Evolutionary conservation across 371 early-diverging fungal genomes (phyloP).

Genomic region (Syncephalastrum racemosum): DNA sequence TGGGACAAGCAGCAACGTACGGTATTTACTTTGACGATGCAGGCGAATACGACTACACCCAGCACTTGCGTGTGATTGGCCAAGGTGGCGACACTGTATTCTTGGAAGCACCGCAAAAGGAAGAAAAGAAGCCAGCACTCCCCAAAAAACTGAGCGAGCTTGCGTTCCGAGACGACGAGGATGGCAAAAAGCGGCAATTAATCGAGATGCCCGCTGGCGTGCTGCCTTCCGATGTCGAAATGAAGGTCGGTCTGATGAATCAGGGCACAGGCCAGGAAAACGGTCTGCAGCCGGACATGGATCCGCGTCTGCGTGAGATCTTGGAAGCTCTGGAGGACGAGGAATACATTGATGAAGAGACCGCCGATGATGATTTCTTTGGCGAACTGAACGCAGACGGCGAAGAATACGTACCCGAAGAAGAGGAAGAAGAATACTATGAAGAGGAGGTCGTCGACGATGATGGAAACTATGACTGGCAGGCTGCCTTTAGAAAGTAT

Average conservation of each 20-base stretch:
- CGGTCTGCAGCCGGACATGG: slow-evolving; percentile 80
- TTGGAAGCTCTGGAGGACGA: slow-evolving; percentile 93
- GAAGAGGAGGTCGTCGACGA: slow-evolving; percentile 56
- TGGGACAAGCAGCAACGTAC: slow-evolving; percentile 76
- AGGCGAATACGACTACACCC: slow-evolving; percentile 85
- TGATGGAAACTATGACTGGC: slow-evolving; percentile 57
- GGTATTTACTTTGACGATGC: slow-evolving; percentile 89
- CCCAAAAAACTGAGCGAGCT: slow-evolving; percentile 24
- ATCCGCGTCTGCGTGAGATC: slow-evolving; percentile 79
- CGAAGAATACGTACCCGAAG: slow-evolving; percentile 41
- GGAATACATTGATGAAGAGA: slow-evolving; percentile 72
- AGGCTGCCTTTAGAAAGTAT: slow-evolving; percentile 72
- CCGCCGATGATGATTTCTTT: slow-evolving; percentile 76
- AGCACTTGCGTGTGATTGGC: slow-evolving; percentile 91
- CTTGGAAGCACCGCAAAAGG: slow-evolving; percentile 63
- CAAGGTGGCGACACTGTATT: slow-evolving; percentile 74
- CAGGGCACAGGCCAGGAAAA: slow-evolving; percentile 44
- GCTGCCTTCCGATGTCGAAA: slow-evolving; percentile 68
- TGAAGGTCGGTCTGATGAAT: slow-evolving; percentile 46
- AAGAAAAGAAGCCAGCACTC: slow-evolving; percentile 22
- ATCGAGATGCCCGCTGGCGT: slow-evolving; percentile 74
- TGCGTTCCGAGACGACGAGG: slow-evolving; percentile 20
- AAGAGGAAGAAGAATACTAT: slow-evolving; percentile 46
- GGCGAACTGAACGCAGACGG: slow-evolving; percentile 57
- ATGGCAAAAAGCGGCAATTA: slow-evolving; percentile 31